Evolutionary conservation across 352 stramenopile species (phyloP).

Genomic region (Pythium vanterpoolii): DNA sequence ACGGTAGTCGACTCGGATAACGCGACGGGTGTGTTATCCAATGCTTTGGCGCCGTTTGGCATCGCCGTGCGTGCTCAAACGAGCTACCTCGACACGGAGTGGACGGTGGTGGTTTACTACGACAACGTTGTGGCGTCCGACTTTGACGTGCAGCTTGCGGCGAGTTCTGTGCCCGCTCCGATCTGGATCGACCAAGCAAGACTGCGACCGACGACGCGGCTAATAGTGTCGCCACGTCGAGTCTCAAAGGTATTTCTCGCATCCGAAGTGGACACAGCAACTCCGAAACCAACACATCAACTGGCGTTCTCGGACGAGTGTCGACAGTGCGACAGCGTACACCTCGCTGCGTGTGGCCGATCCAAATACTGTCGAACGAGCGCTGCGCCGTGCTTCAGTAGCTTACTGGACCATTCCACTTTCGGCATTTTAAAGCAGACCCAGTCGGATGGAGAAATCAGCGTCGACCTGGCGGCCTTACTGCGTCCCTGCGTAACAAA

Average conservation of each 20-base stretch:
- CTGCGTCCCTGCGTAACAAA: not conserved
- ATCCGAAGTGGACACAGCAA: not conserved
- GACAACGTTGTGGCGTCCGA: conserved; percentile 15
- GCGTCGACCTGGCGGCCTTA: not conserved
- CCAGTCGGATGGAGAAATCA: not conserved
- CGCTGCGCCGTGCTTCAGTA: conserved; percentile 2
- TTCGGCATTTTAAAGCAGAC: conserved; percentile 1
- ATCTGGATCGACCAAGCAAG: conserved; percentile 2
- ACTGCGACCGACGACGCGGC: not conserved
- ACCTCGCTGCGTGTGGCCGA: conserved; percentile 12
- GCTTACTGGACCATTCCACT: conserved; percentile 1
- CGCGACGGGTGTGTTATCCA: not conserved
- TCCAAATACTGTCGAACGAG: conserved; percentile 12
- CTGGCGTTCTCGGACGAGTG: conserved; percentile 5
- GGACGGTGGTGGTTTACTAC: conserved; percentile 6
- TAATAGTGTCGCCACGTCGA: not conserved
- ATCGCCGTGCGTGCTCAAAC: not conserved
- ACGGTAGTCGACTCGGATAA: not conserved
- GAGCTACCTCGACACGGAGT: conserved; percentile 1
- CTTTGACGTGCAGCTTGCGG: conserved; percentile 10
- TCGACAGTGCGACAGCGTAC: conserved; percentile 2
- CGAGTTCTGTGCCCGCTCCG: conserved; percentile 4
- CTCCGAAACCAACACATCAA: not conserved
- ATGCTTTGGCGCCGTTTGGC: not conserved
- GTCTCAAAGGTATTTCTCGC: not conserved